A percentile compares a stretch with the other conserved stretches of the same genome.
Evolutionary conservation across 2,329 filamentous ascomycete genomes (phyloP).

Genomic region (Decorospora gaudefroyi): DNA sequence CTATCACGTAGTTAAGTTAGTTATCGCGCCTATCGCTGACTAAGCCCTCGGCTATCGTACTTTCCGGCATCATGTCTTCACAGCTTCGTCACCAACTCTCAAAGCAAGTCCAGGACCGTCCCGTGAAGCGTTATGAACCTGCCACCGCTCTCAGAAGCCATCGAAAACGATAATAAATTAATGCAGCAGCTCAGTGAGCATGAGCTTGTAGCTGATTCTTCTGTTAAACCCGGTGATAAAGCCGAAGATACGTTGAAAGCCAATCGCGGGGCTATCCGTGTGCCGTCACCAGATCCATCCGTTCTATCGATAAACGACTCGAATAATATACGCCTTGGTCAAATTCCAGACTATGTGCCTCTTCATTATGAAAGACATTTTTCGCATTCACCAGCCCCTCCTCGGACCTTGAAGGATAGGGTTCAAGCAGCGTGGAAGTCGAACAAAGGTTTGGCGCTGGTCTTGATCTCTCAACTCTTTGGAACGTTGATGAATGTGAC

Average conservation of each 20-base stretch:
- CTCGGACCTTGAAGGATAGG: constrained; percentile 25
- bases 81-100: constrained; percentile 14
- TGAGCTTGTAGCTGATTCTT: constrained; percentile 11
- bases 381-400: constrained; percentile 31
- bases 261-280: constrained; percentile 38
- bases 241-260: constrained; percentile 32
- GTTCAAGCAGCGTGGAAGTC: constrained; percentile 58
- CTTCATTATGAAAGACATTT: constrained; percentile 22
- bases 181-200: constrained; percentile 12
- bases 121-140: constrained; percentile 35
- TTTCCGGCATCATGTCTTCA: constrained; percentile 19
- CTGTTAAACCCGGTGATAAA: constrained; percentile 38
- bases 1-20: too few species aligned
- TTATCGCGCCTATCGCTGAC: constrained; percentile 27
- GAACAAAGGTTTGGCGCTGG: constrained; percentile 74
- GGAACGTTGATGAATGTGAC: constrained; percentile 84
- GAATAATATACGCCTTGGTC: constrained; percentile 36
- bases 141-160: constrained; percentile 19
- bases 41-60: constrained; percentile 9
- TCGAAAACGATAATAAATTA: constrained; percentile 30
- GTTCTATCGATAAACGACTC: constrained; percentile 43
- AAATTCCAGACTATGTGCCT: constrained; percentile 26
- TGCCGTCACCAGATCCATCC: constrained; percentile 42
- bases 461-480: constrained; percentile 78
- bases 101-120: constrained; percentile 10